A percentile compares a stretch with the other conserved stretches of the same genome.
Evolutionary conservation across 345 rosid genomes (phyloP).

Genomic region (Stellera chamaejasme): DNA sequence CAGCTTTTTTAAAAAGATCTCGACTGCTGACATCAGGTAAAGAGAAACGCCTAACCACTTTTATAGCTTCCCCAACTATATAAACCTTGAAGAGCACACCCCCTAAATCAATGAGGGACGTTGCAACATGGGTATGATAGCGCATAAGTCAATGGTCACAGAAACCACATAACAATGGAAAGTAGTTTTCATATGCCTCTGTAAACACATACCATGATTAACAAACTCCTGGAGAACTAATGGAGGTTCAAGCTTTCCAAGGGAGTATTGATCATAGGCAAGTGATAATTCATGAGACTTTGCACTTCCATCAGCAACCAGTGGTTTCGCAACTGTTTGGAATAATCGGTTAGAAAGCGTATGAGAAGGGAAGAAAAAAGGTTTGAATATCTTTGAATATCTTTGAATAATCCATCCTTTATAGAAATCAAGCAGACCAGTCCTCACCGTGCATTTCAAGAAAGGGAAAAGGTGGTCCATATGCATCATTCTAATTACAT

Average conservation of each 20-base stretch:
- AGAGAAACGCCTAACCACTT: conserved; percentile 75
- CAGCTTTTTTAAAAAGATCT: conserved; percentile 40
- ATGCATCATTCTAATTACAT: too few species aligned
- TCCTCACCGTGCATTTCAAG: not conserved
- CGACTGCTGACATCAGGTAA: conserved; percentile 71
- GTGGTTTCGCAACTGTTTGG: conserved; percentile 65
- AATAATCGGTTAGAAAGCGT: conserved; percentile 3
- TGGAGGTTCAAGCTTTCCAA: conserved; percentile 70
- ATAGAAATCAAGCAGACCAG: not conserved
- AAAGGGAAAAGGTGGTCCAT: not conserved
- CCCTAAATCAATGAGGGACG: conserved; percentile 31
- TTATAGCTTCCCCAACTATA: conserved; percentile 79
- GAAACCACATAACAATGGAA: not conserved
- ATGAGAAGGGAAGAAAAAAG: not conserved
- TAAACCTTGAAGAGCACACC: conserved; percentile 77
- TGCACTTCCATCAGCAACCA: conserved; percentile 72
- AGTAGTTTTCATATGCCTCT: conserved; percentile 1
- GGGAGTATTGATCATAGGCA: conserved; percentile 57
- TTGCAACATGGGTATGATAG: not conserved
- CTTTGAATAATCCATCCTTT: not conserved
- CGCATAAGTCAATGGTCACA: not conserved
- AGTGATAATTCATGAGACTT: conserved; percentile 75
- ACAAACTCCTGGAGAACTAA: conserved; percentile 86
- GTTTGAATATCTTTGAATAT: not conserved
- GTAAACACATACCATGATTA: conserved; percentile 53